phyloP scores from a whole-genome alignment of 805 yeast genomes.

The Zygosaccharomyces bailii region DNA sequence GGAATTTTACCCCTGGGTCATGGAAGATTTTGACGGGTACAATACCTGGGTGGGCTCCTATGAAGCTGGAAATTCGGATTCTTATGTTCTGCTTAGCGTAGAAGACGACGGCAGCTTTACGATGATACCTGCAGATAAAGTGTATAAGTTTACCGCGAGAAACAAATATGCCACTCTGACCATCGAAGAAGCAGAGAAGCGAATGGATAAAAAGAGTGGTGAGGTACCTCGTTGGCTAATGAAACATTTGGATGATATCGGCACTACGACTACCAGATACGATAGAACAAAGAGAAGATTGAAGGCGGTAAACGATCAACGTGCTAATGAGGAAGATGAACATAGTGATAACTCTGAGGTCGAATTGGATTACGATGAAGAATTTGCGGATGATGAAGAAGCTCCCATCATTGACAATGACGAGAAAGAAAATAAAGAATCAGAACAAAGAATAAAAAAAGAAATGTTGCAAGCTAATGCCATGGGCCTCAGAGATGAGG shows the following conservation, averaged over 20 bases:
- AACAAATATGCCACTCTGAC: slow-evolving; percentile 92
- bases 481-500: slow-evolving; percentile 58
- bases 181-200: slow-evolving; percentile 92
- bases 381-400: slow-evolving; percentile 97
- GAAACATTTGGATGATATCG: slow-evolving; percentile 76
- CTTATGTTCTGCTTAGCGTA: slow-evolving; percentile 80
- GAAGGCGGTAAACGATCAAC: slow-evolving; percentile 46
- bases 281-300: slow-evolving; percentile 46
- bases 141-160: slow-evolving; percentile 88
- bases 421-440: slow-evolving; percentile 90
- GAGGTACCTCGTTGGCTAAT: slow-evolving; percentile 90
- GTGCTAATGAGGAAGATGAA: slow-evolving; percentile 40
- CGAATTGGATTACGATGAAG: slow-evolving; percentile 92
- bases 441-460: slow-evolving; percentile 76
- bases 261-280: slow-evolving; percentile 48
- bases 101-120: slow-evolving; percentile 81
- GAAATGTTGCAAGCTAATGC: slow-evolving; percentile 83
- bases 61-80: slow-evolving; percentile 83
- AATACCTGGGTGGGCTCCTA: slow-evolving; percentile 95
- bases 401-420: slow-evolving; percentile 96
- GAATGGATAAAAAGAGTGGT: slow-evolving; percentile 74
- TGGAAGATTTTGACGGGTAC: slow-evolving; percentile 92
- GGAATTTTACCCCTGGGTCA: slow-evolving; percentile 96
- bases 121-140: slow-evolving; percentile 93
- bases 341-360: slow-evolving; percentile 77